These are phyloP conservation scores for Chlamydomonas sphaeroides DNA, from an alignment of 139 green algal genomes.

Conservation along the genomic window DNA sequence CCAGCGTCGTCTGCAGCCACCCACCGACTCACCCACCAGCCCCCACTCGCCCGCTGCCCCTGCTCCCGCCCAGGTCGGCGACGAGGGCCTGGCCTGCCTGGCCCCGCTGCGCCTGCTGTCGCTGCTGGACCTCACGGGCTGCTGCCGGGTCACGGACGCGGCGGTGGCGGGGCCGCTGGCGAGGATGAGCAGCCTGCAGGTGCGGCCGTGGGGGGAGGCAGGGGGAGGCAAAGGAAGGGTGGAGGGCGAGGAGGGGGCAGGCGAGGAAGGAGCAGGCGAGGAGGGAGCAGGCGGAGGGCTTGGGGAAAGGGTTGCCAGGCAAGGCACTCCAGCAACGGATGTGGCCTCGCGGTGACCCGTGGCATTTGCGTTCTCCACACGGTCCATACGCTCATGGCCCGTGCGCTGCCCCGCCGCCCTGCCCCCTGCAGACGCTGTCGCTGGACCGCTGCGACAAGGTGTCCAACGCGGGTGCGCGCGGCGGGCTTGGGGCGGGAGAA, in stretches of 20 bases:
- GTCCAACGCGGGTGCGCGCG: constrained; percentile 9
- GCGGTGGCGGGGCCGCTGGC: not conserved
- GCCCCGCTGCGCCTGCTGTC: not conserved
- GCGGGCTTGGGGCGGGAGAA: not conserved
- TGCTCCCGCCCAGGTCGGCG: not conserved
- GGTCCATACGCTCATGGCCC: too few relatives aligned
- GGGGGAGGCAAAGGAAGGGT: too few relatives aligned
- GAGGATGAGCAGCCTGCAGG: constrained; percentile 13
- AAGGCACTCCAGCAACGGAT: too few relatives aligned
- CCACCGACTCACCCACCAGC: not conserved
- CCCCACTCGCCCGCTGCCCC: not conserved
- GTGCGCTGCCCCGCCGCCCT: not conserved
- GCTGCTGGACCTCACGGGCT: constrained; percentile 19
- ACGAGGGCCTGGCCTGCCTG: constrained; percentile 6
- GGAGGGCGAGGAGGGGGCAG: too few relatives aligned
- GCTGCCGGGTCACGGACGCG: not conserved
- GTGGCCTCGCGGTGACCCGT: too few relatives aligned
- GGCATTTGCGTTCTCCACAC: too few relatives aligned
- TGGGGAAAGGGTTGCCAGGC: too few relatives aligned
- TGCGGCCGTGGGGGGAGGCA: too few relatives aligned
- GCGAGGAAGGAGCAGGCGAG: too few relatives aligned
- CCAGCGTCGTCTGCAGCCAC: not conserved
- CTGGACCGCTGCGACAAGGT: constrained; percentile 17
- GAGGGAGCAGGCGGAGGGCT: too few relatives aligned
- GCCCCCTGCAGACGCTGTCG: not conserved